Base-by-base conservation (phyloP, 1,284 basidiomycete genomes). In the Ustilago hordei region DNA sequence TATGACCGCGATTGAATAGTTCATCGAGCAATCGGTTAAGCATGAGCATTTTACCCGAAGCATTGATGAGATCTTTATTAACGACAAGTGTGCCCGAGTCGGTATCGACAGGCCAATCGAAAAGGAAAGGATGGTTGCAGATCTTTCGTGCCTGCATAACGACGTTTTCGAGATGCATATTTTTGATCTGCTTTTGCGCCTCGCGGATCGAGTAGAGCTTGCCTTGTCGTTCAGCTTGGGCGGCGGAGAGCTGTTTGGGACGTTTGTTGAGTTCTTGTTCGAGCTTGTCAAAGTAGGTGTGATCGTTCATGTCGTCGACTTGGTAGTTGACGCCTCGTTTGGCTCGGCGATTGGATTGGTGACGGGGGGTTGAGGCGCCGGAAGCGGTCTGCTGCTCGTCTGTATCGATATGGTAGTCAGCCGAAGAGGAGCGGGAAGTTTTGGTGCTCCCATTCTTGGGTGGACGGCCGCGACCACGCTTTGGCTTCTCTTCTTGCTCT, bases 1-100 rank as follows among this genome's bases (percentile, higher is more conserved):
- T 96, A 87, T 98, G 95, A 7, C 90, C 90, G 12, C 91, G 88
- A 28, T 88, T 88, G 87, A 97, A 94, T n/a, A 99, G 87, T 63
- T 92, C 94, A 50, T 91, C 91, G 2, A 99, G 89, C 13, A 99
- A 87, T 12, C 95, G 91, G 78, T 98, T 93, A 0, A 98, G 90
- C 23, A 98, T 89, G 88, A 98, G 92, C 95, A 99, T 97, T 89
- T 99, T 99, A 19, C 96, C 96, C 69, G 93, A 95, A 0, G 91
- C 91, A 57, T 92, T 91, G 53, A 95, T 91, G 17, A 98, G 88
- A 75, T 94, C 91, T 28, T 93, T 91, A 64, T 81, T 83, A 41
- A 80, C 69, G 9, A 80, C 71, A 3, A 69, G 59, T n/a, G 60
- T 50, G 12, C 89, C 89, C 0, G 92, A 92, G 1, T 88, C 81